Conservation (phyloP, 164 flowering plant species). For the Tetracentron sinense region DNA sequence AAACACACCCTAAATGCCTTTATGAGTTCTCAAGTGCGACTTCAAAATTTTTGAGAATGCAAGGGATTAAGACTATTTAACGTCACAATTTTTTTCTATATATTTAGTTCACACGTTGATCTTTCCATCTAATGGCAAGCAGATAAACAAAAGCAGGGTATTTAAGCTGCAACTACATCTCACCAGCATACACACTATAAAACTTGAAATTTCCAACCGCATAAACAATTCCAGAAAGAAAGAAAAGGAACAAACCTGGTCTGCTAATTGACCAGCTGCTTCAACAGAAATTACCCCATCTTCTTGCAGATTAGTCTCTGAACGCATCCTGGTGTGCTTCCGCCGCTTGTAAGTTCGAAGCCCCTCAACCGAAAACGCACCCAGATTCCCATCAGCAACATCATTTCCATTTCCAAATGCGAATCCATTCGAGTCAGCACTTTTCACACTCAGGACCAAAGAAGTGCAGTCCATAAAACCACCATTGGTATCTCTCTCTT, state of each 20-base stretch:
- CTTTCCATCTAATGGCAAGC: too few species aligned
- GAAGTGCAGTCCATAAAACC: not conserved
- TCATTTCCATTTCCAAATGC: constrained; percentile 8
- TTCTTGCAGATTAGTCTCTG: constrained; percentile 4
- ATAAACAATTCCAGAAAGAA: not conserved
- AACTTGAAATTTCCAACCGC: not conserved
- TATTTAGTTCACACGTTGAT: too few species aligned
- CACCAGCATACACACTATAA: too few species aligned
- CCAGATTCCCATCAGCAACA: constrained; percentile 6
- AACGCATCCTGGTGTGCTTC: constrained; percentile 3
- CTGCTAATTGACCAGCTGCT: not conserved
- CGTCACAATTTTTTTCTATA: too few species aligned
- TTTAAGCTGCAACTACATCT: too few species aligned
- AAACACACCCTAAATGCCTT: too few species aligned
- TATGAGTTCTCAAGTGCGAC: too few species aligned
- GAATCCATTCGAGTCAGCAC: not conserved
- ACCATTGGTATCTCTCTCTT: constrained; percentile 3
- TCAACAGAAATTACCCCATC: not conserved
- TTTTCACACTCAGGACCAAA: not conserved
- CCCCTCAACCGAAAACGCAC: constrained; percentile 1
- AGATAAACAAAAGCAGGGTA: too few species aligned
- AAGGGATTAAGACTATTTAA: too few species aligned
- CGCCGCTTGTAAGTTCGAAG: constrained; percentile 16
- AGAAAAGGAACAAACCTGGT: constrained; percentile 1
- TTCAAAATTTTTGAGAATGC: too few species aligned